These are phyloP conservation scores for Phialophora tarda DNA, from an alignment of 2,329 filamentous ascomycete species.

Conservation along the genomic window DNA sequence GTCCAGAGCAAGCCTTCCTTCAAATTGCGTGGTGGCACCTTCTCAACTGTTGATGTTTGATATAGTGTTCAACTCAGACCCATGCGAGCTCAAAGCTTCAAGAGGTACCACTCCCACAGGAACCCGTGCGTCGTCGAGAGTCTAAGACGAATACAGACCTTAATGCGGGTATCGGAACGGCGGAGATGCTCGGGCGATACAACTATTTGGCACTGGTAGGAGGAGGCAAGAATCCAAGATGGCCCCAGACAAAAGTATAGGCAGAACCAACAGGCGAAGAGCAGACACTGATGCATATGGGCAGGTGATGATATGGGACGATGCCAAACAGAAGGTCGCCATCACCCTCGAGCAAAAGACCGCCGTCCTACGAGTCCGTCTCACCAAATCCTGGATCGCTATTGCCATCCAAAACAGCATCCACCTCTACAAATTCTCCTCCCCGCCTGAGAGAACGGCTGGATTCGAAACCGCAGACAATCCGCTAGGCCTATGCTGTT, in stretches of 20 bases:
- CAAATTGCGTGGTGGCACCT: slow-evolving; percentile 27
- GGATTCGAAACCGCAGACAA: slow-evolving; percentile 89
- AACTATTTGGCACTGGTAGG: slow-evolving; percentile 90
- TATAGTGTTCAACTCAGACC: slow-evolving; percentile 73
- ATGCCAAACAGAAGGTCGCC: slow-evolving; percentile 74
- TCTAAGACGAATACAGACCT: slow-evolving; percentile 60
- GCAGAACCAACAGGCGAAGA: not conserved
- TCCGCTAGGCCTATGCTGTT: slow-evolving; percentile 75
- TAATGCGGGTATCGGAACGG: slow-evolving; percentile 79
- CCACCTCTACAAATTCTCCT: slow-evolving; percentile 78
- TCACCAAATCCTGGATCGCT: slow-evolving; percentile 76
- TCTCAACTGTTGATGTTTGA: slow-evolving; percentile 10
- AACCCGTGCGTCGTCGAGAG: not conserved
- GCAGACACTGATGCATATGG: slow-evolving; percentile 13
- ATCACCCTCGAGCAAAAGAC: slow-evolving; percentile 80
- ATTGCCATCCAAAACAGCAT: slow-evolving; percentile 83
- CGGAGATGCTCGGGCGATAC: slow-evolving; percentile 83
- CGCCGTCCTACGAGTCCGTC: slow-evolving; percentile 76
- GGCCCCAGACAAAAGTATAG: slow-evolving; percentile 79
- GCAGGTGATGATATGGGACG: slow-evolving; percentile 85
- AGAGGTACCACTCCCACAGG: slow-evolving; percentile 53
- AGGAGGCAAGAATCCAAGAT: slow-evolving; percentile 83
- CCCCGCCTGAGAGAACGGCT: slow-evolving; percentile 70
- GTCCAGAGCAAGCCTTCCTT: slow-evolving; percentile 42
- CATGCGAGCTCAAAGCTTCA: slow-evolving; percentile 70